These are phyloP conservation scores for Mortierella sp. DNA, from an alignment of 371 early-diverging fungal genomes.

Conservation along the genomic window DNA sequence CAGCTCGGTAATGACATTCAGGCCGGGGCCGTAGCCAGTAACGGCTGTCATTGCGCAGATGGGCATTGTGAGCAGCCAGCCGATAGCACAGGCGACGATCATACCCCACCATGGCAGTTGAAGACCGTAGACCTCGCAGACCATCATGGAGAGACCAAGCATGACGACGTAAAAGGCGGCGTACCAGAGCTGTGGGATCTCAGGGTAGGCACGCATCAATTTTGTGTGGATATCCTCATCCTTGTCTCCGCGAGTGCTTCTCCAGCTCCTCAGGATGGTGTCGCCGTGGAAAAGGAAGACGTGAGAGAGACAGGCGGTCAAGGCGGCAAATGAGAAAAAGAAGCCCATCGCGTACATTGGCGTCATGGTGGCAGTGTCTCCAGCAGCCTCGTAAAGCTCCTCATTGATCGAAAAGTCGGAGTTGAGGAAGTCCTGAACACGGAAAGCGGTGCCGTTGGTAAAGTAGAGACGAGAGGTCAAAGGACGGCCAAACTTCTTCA, in stretches of 20 bases:
- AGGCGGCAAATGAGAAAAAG: slow-evolving; percentile 68
- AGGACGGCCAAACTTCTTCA: slow-evolving; percentile 62
- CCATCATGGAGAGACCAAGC: slow-evolving; percentile 68
- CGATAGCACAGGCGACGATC: slow-evolving; percentile 70
- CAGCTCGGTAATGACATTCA: slow-evolving; percentile 79
- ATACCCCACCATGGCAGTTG: slow-evolving; percentile 79
- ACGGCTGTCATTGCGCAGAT: slow-evolving; percentile 81
- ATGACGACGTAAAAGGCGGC: slow-evolving; percentile 67
- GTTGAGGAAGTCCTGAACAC: slow-evolving; percentile 65
- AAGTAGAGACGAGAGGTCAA: slow-evolving; percentile 66
- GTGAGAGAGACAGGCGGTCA: slow-evolving; percentile 73
- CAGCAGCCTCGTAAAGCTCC: slow-evolving; percentile 64
- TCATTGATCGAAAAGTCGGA: slow-evolving; percentile 62
- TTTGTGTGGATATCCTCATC: slow-evolving; percentile 76
- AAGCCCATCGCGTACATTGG: slow-evolving; percentile 79
- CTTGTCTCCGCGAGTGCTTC: slow-evolving; percentile 26
- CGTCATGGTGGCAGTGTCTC: slow-evolving; percentile 76
- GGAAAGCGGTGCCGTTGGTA: slow-evolving; percentile 61
- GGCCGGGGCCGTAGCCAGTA: slow-evolving; percentile 73
- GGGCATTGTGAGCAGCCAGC: slow-evolving; percentile 76
- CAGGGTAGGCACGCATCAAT: slow-evolving; percentile 72
- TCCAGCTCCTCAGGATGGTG: slow-evolving; percentile 57
- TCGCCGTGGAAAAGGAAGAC: slow-evolving; percentile 64
- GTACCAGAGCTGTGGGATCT: slow-evolving; percentile 85
- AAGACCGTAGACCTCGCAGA: slow-evolving; percentile 67